Percentiles rank a stretch among this genome's conserved stretches.
Conservation (phyloP, 441 rosid genomes). For the Kokia cookei region DNA sequence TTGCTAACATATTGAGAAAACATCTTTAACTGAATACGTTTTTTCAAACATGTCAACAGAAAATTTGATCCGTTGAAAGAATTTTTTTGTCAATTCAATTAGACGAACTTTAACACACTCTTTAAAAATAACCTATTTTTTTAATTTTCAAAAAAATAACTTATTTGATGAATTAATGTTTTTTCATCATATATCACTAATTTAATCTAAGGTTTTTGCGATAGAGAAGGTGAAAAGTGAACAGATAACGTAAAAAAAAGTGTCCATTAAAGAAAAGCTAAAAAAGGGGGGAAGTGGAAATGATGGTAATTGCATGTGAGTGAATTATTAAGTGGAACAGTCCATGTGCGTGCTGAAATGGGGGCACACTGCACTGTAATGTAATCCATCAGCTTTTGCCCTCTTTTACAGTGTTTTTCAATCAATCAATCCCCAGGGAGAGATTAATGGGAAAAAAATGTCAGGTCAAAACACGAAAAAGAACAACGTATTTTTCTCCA, state of each 20-base stretch:
- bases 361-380: neutral
- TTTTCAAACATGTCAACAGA: rapidly evolving
- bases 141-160: rapidly evolving
- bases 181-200: no score
- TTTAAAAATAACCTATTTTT: rapidly evolving
- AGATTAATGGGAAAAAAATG: neutral
- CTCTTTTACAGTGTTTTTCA: neutral
- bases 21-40: rapidly evolving
- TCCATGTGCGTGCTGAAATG: constrained; percentile 8
- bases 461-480: neutral
- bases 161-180: no score
- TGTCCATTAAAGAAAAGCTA: neutral
- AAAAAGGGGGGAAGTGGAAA: neutral
- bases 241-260: neutral
- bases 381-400: neutral
- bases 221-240: neutral
- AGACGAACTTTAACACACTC: rapidly evolving
- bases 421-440: neutral
- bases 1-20: rapidly evolving
- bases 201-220: neutral
- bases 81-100: rapidly evolving
- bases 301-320: neutral
- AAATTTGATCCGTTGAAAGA: no score
- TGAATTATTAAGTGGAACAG: constrained; percentile 8
- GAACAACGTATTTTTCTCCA: neutral